A percentile compares a stretch with the other conserved stretches of the same genome.
phyloP scores from a whole-genome alignment of 768 basidiomycete species.

The Aureoboletus auriporus region DNA sequence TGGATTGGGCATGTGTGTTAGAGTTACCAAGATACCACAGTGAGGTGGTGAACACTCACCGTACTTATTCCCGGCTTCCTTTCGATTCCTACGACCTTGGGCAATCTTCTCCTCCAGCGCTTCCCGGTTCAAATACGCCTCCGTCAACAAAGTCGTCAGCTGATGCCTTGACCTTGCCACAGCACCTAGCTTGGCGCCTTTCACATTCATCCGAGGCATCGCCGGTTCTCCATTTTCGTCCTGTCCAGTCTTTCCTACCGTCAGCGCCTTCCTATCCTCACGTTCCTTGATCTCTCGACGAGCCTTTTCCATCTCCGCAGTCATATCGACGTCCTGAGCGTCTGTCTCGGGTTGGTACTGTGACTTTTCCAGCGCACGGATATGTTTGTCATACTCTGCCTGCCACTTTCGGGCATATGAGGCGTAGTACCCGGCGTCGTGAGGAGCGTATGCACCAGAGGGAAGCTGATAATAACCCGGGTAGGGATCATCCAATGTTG shows the following conservation, averaged over 20 bases:
- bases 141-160: slow-evolving; percentile 71
- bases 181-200: slow-evolving; percentile 70
- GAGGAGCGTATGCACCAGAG: slow-evolving; percentile 72
- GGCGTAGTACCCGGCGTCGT: slow-evolving; percentile 67
- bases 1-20: not conserved
- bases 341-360: slow-evolving; percentile 46
- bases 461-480: slow-evolving; percentile 87
- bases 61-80: slow-evolving; percentile 91
- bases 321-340: slow-evolving; percentile 58
- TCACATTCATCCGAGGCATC: slow-evolving; percentile 78
- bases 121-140: slow-evolving; percentile 82
- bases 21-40: not conserved
- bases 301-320: slow-evolving; percentile 74
- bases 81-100: slow-evolving; percentile 75
- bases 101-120: slow-evolving; percentile 81
- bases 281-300: slow-evolving; percentile 69
- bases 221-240: slow-evolving; percentile 40
- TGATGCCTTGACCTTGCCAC: slow-evolving; percentile 75
- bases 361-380: slow-evolving; percentile 71
- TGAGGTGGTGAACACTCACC: slow-evolving; percentile 41
- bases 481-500: slow-evolving; percentile 70
- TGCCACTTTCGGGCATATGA: slow-evolving; percentile 72
- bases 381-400: slow-evolving; percentile 63
- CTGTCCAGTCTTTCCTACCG: slow-evolving; percentile 47
- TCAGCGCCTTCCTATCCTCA: slow-evolving; percentile 75